Evolutionary conservation across 2,329 filamentous ascomycete species (phyloP), one percentile per base, ranked within the genome.

Genomic region (Pezizomycotina sp.): DNA sequence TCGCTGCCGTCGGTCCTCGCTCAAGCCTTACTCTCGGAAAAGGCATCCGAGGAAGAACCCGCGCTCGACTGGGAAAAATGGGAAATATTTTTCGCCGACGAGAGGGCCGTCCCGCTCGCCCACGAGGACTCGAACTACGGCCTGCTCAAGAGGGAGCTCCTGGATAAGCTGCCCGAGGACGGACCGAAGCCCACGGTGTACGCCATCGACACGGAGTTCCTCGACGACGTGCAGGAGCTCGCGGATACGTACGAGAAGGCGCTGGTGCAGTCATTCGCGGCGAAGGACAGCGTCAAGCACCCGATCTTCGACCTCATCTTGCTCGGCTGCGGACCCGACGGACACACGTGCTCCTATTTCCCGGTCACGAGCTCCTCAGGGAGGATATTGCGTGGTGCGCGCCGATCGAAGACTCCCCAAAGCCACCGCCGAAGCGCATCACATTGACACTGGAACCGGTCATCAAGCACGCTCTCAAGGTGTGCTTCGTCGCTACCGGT

Each of bases 31-130:
- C 71, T 95, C 16, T 55, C 70, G 13, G 50, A 61, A 53, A 48
- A n/a, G n/a, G n/a, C n/a, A n/a, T n/a, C n/a, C n/a, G 28, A 43
- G 21, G 41, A 35, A 8, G 54, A 60, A 26, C 39, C 51, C 5
- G 50, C 62, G 3, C 60, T 84, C 49, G 65, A 77, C 52, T 92
- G 91, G 60, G 64, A 68, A 56, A 82, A 80, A 58, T 98, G 89
- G 89, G 80, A 95, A 54, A 81, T 98, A 55, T 98, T 95, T 68
- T 95, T 93, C 60, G 86, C 86, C 55, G 89, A 98, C 57, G 89
- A 98, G 66, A 80, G 89, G 54, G 81, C 81, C 50, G 89, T 95
- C 34, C 79, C 89, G 14, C 74, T 93, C 50, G 75, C 89, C 58
- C 77, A 95, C 61, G 68, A 72, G 48, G 86, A 98, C 63, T 92